Percentiles rank a stretch among this genome's conserved stretches.
Evolutionary conservation across 2,329 filamentous ascomycete species (phyloP).

Genomic region (Beauveria sp.): DNA sequence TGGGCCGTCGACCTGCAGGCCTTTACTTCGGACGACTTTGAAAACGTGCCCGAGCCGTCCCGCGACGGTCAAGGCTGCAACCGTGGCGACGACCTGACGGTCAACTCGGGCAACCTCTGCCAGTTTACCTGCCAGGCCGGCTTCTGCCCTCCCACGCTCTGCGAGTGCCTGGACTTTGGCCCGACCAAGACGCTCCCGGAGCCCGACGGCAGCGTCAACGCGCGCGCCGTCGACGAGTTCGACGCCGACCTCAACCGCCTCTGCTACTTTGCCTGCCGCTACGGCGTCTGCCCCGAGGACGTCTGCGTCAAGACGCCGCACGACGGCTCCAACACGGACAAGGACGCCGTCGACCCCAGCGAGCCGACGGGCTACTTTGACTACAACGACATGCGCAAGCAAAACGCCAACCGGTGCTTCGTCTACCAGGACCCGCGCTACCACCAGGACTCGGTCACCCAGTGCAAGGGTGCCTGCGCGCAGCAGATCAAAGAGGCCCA

Average conservation of each 20-base stretch:
- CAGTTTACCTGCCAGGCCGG: background rate
- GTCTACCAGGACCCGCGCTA: background rate
- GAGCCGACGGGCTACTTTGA: background rate
- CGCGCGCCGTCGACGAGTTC: background rate
- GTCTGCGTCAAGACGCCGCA: background rate
- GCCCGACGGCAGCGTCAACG: background rate
- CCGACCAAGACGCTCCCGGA: background rate
- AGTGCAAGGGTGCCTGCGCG: too few species aligned
- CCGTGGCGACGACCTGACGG: background rate
- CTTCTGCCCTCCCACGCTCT: background rate
- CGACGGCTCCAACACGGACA: background rate
- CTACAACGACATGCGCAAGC: background rate
- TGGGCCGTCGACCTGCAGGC: background rate
- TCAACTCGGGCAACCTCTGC: background rate
- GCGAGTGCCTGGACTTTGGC: too few species aligned
- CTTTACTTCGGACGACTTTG: background rate
- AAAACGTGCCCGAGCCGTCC: background rate
- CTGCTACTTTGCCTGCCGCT: background rate
- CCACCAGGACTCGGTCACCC: background rate
- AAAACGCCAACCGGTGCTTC: background rate
- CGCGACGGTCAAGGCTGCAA: background rate
- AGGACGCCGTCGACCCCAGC: background rate
- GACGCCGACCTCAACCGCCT: background rate
- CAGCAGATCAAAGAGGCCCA: too few species aligned
- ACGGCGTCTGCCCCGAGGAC: background rate